phyloP scores from a whole-genome alignment of 805 yeast species.

The Millerozyma acaciae region DNA sequence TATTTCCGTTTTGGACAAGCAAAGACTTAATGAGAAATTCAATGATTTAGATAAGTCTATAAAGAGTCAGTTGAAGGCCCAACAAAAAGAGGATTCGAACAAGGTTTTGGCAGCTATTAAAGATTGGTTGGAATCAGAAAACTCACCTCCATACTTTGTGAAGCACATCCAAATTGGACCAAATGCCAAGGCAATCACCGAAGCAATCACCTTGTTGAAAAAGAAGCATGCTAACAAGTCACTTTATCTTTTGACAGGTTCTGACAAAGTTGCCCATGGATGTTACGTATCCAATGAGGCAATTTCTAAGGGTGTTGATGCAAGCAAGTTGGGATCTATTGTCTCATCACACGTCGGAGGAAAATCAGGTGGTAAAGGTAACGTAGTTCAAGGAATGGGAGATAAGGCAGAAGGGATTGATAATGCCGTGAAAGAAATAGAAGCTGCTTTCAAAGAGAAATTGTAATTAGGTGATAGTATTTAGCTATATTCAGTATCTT shows the following conservation, averaged over 20 bases:
- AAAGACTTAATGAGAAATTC: slow-evolving; percentile 69
- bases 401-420: slow-evolving; percentile 66
- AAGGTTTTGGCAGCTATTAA: slow-evolving; percentile 75
- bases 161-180: slow-evolving; percentile 66
- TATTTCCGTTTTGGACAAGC: slow-evolving; percentile 79
- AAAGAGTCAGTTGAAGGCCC: slow-evolving; percentile 82
- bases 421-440: slow-evolving; percentile 71
- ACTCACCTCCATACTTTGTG: slow-evolving; percentile 59
- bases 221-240: slow-evolving; percentile 70
- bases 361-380: slow-evolving; percentile 98
- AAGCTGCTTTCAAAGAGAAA: slow-evolving; percentile 57
- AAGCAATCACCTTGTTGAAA: slow-evolving; percentile 82
- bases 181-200: slow-evolving; percentile 91
- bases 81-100: slow-evolving; percentile 84
- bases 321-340: slow-evolving; percentile 66
- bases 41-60: slow-evolving; percentile 76
- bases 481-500: slow-evolving; percentile 1
- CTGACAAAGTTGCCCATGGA: slow-evolving; percentile 89
- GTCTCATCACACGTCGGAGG: slow-evolving; percentile 85
- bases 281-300: slow-evolving; percentile 79
- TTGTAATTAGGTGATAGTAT: slow-evolving; percentile 25
- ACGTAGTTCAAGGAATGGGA: slow-evolving; percentile 96
- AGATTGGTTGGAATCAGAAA: slow-evolving; percentile 54
- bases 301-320: slow-evolving; percentile 64
- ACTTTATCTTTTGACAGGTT: slow-evolving; percentile 76